Evolutionary conservation across 1,139 yeast genomes (phyloP), one percentile per base, ranked within the genome.

Genomic region (Blastobotrys arbuscula): DNA sequence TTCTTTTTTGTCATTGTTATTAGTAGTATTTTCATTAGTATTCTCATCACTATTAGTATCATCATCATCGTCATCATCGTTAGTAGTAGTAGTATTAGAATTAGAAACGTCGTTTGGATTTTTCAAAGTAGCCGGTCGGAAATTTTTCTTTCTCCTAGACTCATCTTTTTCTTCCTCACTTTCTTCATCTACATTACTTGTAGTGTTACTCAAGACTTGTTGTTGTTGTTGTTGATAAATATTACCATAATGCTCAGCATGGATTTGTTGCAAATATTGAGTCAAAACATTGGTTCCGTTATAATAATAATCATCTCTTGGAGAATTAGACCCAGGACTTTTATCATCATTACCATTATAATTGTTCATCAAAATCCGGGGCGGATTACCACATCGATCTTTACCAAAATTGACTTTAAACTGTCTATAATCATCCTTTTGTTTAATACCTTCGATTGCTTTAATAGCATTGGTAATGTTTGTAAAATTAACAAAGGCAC

Each of bases 401-500:
- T 92, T 92, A 50, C 97, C 97, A 67, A 83, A 89, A 58, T 85
- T 82, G 55, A 89, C 82, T 61, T 82, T 84, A 57, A 84, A 75
- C 53, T 67, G 69, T 53, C 66, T 69, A 65, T 72, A 79, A 30
- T 68, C 70, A 3, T 69, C 71, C 53, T 74, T 73, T 41, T 71
- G 71, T 54, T 78, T 79, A 55, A 81, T 77, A 55, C 81, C 79
- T 49, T 80, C 82, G 57, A 90, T 84, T 2, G 96, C 96, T 52
- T 82, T 79, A 58, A 90, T 86, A 5, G 97, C 96, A 59, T 84
- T 82, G 45, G 84, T 78, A 58, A 92, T 87, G 64, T 87, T 84
- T 40, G 94, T 85, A 63, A 88, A 92, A 65, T 92, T 92, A 52
- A 92, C 82, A 67, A 92, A 92, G 3, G 95, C 97, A 72, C 97